Evolutionary conservation across 257 asterid species (phyloP), one percentile per base, ranked within the genome.

Genomic region (Jaltomata sinuosa): DNA sequence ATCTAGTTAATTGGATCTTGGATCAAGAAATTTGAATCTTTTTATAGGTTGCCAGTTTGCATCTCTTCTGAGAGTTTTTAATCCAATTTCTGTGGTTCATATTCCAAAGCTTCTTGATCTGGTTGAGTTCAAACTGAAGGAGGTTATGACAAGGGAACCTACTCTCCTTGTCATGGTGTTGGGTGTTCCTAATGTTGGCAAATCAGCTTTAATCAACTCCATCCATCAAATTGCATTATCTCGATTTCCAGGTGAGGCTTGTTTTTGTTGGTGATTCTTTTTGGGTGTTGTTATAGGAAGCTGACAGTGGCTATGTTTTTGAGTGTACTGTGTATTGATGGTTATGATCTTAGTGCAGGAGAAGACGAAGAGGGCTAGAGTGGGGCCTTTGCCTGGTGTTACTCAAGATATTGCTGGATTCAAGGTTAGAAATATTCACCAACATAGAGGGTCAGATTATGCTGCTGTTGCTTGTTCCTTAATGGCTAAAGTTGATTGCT

Each of bases 401-500:
- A 94, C 99, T 83, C 98, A 94, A 89, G 99, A 96, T 91, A 96
- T 96, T 93, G 98, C 98, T 79, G 99, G 99, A 89, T 96, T 87
- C 88, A 93, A 96, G 98, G 99, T 94, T 87, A 49, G 81, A 83
- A 47, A 52, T 32, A 11, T 55, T 57, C 12, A 19, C 49, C 25
- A 27, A 16, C 29, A 16, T 27, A 16, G 29, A 10, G 42, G 62
- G 81, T 49, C 5, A 49, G 62, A 27, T 76, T 76, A 2, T 27
- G 81, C 42, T 4, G 25, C 14, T 14, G 22, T 74, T 45, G 22
- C 25, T 45, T 74, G 81, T 25, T 74, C 32, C 40, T 7, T 74
- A 8, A 47, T 45, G 59, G 59, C 81, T 34, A 0, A 40, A 74
- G 57, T 74, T 50, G 57, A 65, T 65, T 32, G 38, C 53, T 25